Conservation (phyloP, 2,329 filamentous ascomycete species). For the Knoxdaviesia capensis region DNA sequence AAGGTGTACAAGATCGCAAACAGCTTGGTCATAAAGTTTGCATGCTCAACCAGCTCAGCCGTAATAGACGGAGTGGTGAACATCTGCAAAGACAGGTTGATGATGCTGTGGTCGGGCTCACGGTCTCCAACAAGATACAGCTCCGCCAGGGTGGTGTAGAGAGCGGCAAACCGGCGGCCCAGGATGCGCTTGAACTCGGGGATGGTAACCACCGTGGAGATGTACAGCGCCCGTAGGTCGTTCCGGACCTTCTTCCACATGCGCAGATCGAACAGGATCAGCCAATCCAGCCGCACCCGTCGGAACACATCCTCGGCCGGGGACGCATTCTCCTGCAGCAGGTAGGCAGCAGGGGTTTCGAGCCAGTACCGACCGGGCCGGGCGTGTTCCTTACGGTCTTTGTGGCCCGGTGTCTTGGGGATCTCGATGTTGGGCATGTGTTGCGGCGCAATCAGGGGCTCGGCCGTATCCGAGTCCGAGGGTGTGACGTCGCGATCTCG, state of each 20-base stretch:
- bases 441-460: conserved; percentile 43
- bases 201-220: conserved; percentile 87
- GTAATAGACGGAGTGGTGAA: conserved; percentile 93
- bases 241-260: conserved; percentile 95
- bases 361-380: conserved; percentile 69
- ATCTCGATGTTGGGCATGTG: conserved; percentile 50
- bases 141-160: conserved; percentile 87
- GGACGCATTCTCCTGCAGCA: conserved; percentile 38
- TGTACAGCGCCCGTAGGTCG: conserved; percentile 80
- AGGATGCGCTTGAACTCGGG: conserved; percentile 91
- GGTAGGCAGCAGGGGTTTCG: conserved; percentile 54
- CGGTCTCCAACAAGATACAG: conserved; percentile 89
- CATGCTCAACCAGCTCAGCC: conserved; percentile 80
- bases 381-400: conserved; percentile 18
- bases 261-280: conserved; percentile 82
- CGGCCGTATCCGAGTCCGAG: conserved; percentile 53
- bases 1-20: conserved; percentile 97
- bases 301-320: conserved; percentile 75
- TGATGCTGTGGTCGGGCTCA: conserved; percentile 95
- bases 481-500: conserved; percentile 44
- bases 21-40: conserved; percentile 87
- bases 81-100: conserved; percentile 93
- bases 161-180: conserved; percentile 77
- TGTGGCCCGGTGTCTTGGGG: conserved; percentile 57
- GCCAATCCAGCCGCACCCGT: conserved; percentile 76